Conservation (phyloP, 2,329 filamentous ascomycete species). For the Monilinia vaccinii-corymbosi region DNA sequence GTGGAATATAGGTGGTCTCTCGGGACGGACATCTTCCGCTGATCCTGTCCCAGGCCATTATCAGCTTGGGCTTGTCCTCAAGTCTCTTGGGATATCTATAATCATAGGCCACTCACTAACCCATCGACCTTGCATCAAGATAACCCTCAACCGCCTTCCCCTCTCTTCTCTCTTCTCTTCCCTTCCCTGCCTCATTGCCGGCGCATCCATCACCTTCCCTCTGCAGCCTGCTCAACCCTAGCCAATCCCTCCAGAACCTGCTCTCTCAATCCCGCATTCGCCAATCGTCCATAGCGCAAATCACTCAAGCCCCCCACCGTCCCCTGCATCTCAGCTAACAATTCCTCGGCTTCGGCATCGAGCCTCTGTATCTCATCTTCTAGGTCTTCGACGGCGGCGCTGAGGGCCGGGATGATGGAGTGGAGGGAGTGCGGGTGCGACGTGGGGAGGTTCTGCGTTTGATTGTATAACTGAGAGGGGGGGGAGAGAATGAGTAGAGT, state of each 20-base stretch:
- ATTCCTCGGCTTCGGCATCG: conserved; percentile 51
- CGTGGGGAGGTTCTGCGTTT: conserved; percentile 33
- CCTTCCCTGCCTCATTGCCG: not conserved
- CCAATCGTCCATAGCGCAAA: conserved; percentile 69
- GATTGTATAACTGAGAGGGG: not conserved
- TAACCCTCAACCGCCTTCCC: no score
- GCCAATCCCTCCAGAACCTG: conserved; percentile 60
- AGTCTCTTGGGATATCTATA: not conserved
- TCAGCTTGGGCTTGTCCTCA: not conserved
- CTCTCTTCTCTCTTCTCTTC: no score
- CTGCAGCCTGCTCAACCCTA: conserved; percentile 40
- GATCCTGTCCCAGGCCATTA: not conserved
- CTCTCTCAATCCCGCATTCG: conserved; percentile 51
- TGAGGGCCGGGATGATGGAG: conserved; percentile 60
- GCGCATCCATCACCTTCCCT: not conserved
- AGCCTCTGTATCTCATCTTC: conserved; percentile 59
- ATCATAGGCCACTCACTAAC: no score
- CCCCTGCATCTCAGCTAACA: conserved; percentile 53
- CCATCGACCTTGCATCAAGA: not conserved
- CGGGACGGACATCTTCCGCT: not conserved
- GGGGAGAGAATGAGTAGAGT: not conserved
- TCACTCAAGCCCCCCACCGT: conserved; percentile 70
- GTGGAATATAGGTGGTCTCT: not conserved
- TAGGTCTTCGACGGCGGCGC: conserved; percentile 54
- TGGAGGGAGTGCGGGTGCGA: conserved; percentile 49